Evolutionary conservation across 2,329 filamentous ascomycete genomes (phyloP).

Genomic region (Exserohilum rostratum): DNA sequence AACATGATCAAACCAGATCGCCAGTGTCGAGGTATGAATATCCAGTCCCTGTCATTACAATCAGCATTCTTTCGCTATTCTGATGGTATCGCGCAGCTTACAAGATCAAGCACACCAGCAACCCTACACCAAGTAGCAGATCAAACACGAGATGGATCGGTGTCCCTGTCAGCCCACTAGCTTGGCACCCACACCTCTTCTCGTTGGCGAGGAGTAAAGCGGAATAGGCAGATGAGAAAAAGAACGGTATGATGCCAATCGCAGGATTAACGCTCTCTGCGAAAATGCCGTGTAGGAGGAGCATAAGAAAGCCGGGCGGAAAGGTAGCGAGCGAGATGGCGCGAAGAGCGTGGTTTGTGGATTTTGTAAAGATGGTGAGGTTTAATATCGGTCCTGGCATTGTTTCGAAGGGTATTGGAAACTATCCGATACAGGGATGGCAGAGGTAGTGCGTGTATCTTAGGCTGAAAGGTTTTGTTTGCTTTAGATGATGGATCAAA

Average conservation of each 20-base stretch:
- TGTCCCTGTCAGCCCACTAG: constrained; percentile 32
- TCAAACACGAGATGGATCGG: constrained; percentile 35
- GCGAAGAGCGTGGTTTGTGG: constrained; percentile 29
- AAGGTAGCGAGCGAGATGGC: constrained; percentile 31
- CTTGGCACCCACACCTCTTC: constrained; percentile 31
- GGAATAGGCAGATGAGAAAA: constrained; percentile 32
- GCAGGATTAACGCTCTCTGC: constrained; percentile 32
- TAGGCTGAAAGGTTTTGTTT: not conserved
- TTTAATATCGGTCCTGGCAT: constrained; percentile 26
- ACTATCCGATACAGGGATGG: not conserved
- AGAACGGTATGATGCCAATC: constrained; percentile 37
- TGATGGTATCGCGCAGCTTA: not conserved
- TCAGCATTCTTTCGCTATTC: not conserved
- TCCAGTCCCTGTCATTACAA: not conserved
- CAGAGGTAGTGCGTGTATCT: not conserved
- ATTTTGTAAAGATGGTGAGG: constrained; percentile 32
- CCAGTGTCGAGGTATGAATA: not conserved
- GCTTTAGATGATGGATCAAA: too few species aligned
- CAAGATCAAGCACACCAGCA: constrained; percentile 34
- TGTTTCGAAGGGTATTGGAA: not conserved
- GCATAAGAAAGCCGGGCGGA: constrained; percentile 32
- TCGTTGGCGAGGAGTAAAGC: constrained; percentile 33
- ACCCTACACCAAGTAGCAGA: constrained; percentile 22
- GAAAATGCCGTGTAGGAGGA: constrained; percentile 35
- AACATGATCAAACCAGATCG: constrained; percentile 11